Evolutionary conservation across 1,284 basidiomycete species (phyloP), one percentile per base, ranked within the genome.

Genomic region (Pyrrhoderma lamaoense): DNA sequence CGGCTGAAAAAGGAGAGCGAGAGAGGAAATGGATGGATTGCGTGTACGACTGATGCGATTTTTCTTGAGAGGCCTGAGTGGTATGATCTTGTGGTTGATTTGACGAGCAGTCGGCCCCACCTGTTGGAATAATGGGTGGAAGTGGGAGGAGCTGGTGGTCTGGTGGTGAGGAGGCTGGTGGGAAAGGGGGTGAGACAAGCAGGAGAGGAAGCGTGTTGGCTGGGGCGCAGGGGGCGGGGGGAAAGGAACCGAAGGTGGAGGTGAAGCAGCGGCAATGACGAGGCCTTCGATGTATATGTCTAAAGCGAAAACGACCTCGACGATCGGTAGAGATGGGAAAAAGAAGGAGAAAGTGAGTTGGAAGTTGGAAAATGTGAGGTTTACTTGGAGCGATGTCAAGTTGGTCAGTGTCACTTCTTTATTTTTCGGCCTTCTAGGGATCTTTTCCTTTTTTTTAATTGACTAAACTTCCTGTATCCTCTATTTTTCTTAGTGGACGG

Each of bases 31-130:
- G 86, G 87, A 11, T 90, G 85, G 85, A 78, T 89, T 49, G 87
- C 87, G 27, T 89, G 86, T 77, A 89, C 88, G 8, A 88, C 87
- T 0, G 88, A 90, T 56, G 81, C 85, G 1, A 77, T 90, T 16
- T 89, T 86, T 67, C 69, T 88, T 22, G 87, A 90, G 58, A 86
- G 81, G 61, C 82, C 86, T 1, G 67, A 76, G 2, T 78, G 78
- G 59, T 90, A 88, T 60, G 87, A 89, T 62, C 70, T 89, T 3
- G 66, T 89, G 45, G 79, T 90, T 54, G 85, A 90, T 64, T 67
- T 89, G 40, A 85, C 84, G 31, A 79, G 82, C 7, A 31, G 8
- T 75, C 75, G 3, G 79, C 77, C 4, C 75, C 76, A 2, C 73
- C 70, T 60, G 75, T 73, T 58, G 70, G 75, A n/a, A 73, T 77